Base-by-base conservation (phyloP, 805 yeast species). In the Cyberlindnera maclurae region DNA sequence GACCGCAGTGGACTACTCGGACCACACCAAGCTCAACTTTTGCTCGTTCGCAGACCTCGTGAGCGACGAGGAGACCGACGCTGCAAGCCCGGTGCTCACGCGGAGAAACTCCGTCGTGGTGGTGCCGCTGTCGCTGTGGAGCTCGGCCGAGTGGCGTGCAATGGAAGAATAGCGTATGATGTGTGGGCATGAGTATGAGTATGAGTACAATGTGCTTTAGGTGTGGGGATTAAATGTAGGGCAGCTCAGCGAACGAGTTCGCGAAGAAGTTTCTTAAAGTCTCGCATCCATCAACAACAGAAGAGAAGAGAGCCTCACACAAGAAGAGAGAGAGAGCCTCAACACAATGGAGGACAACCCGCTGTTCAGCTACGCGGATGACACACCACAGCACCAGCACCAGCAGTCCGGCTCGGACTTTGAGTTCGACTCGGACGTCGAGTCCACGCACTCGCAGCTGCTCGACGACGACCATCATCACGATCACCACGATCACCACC, bases 41-140 rank as follows among this genome's bases (percentile, higher is more conserved):
- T 45, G 51, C 15, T 46, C 55, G 1, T 54, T 51, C 43, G 53
- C 52, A 4, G 57, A 54, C 28, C 12, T 54, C 29, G 24, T 54
- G 12, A 39, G 42, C 15, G 57, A 54, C 29, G 58, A 54, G 31
- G 40, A 39, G 17, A 11, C 22, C 6, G 33, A 31, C 15, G 18
- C 18, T 11, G 22, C 7, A 6, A 15, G 17, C 20, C 35, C 35
- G 12, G 15, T 36, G 6, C 15, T 16, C 11, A 37, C 47, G 7
- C 34, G 47, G 22, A 41, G 31, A 30, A 44, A 36, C 39, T 44
- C 47, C 3, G 31, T 44, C 4, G 40, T 44, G 5, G 34, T 44
- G 4, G 41, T 44, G 15, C 47, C 45, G 8, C 27, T 44, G 26
- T 38, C 42, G 18, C 8, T 32, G 26, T 40, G 30, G 37, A 27